Conservation (phyloP, 177 flowering plant genomes). For the Vitis hybrid region DNA sequence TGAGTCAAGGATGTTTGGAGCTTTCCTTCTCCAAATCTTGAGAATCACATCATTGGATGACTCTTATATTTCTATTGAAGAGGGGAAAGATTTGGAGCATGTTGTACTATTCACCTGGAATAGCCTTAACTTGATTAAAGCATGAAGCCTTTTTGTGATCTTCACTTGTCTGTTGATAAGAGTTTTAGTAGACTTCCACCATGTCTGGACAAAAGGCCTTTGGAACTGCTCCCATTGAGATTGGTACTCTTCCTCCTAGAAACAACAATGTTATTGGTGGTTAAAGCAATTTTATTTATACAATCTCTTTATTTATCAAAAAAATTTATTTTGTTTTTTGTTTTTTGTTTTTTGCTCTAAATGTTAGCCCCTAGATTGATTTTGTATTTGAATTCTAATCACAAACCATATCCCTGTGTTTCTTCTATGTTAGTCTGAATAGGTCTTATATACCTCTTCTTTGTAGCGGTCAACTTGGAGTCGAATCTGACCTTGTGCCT, state of each 20-base stretch:
- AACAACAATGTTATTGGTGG: neutral
- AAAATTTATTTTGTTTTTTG: too few species aligned
- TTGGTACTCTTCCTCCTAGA: constrained; percentile 20
- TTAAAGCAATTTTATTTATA: too few species aligned
- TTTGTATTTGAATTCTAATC: too few species aligned
- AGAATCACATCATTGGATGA: neutral
- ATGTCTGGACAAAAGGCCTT: constrained; percentile 33
- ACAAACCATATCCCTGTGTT: neutral
- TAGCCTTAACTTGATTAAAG: constrained; percentile 27
- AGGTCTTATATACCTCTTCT: constrained; percentile 21
- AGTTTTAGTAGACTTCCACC: constrained; percentile 30
- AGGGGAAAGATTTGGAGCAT: neutral
- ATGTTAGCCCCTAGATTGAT: too few species aligned
- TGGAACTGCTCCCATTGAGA: constrained; percentile 28
- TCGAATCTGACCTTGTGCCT: constrained; percentile 18
- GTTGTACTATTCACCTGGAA: constrained; percentile 18
- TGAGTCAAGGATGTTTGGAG: too few species aligned
- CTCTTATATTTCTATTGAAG: neutral
- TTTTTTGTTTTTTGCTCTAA: too few species aligned
- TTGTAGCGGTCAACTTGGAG: constrained; percentile 32
- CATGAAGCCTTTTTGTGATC: constrained; percentile 25
- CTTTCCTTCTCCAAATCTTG: too few species aligned
- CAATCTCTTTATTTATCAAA: too few species aligned
- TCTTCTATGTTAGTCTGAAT: neutral
- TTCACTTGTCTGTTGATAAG: constrained; percentile 29